phyloP scores from a whole-genome alignment of 2,329 filamentous ascomycete species.

The Alternaria sp. region DNA sequence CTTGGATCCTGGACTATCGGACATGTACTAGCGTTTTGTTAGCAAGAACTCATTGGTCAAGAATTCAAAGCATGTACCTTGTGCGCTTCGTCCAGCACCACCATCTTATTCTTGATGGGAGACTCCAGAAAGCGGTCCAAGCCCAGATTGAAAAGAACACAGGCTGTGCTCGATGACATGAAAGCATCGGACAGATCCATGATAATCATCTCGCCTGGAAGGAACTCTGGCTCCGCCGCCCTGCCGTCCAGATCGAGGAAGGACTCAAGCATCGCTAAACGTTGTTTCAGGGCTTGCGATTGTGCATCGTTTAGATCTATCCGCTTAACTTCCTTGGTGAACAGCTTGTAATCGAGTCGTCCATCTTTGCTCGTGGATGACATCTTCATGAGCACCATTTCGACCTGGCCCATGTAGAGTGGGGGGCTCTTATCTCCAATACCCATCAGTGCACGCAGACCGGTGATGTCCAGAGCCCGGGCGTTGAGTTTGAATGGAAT shows the following conservation, averaged over 20 bases:
- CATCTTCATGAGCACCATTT: not conserved
- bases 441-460: slow-evolving; percentile 51
- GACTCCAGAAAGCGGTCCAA: slow-evolving; percentile 68
- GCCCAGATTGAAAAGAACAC: slow-evolving; percentile 75
- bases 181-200: slow-evolving; percentile 78
- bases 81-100: slow-evolving; percentile 80
- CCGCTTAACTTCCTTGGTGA: not conserved
- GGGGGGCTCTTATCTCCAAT: slow-evolving; percentile 33
- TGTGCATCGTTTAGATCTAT: not conserved
- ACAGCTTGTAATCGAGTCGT: not conserved
- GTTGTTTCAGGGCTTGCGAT: slow-evolving; percentile 19
- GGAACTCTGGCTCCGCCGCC: slow-evolving; percentile 15
- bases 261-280: slow-evolving; percentile 68
- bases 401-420: slow-evolving; percentile 59
- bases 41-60: not conserved
- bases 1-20: slow-evolving; percentile 59
- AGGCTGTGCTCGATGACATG: slow-evolving; percentile 70
- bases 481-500: slow-evolving; percentile 56
- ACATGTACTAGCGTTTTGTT: slow-evolving; percentile 63
- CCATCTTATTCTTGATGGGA: slow-evolving; percentile 56
- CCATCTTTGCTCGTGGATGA: not conserved
- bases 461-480: slow-evolving; percentile 58
- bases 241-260: slow-evolving; percentile 59
- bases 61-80: slow-evolving; percentile 38
- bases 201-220: slow-evolving; percentile 65